phyloP scores from a whole-genome alignment of 2,329 filamentous ascomycete species.

The Fusarium verticillioides region DNA sequence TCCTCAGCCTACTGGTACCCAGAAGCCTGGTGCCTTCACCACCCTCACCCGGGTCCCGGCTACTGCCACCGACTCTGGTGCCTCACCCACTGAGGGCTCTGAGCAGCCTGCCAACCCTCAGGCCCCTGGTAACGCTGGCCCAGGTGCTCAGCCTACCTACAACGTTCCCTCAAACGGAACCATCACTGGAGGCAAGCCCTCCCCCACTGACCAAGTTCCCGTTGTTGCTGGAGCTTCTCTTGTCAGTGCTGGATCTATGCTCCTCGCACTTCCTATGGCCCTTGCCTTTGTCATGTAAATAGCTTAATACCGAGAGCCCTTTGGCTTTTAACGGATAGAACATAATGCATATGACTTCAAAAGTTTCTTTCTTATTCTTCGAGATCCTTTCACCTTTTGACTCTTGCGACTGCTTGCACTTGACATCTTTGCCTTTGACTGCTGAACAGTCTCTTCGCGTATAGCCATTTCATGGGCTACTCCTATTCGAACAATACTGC shows the following conservation, averaged over 20 bases:
- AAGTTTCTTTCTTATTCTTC: neutral
- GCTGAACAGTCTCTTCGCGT: neutral
- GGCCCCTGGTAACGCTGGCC: neutral
- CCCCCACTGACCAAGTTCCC: conserved; percentile 7
- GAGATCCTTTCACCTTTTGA: neutral
- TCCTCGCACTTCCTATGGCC: conserved; percentile 23
- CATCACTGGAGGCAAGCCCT: neutral
- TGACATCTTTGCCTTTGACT: neutral
- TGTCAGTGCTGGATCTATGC: conserved; percentile 15
- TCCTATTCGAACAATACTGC: too few relatives aligned
- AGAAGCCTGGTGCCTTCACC: conserved; percentile 19
- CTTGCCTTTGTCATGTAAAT: conserved; percentile 31
- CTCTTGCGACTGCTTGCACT: neutral
- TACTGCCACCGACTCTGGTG: conserved; percentile 21
- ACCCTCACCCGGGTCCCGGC: conserved; percentile 27
- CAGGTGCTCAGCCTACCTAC: conserved; percentile 23
- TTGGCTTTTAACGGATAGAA: conserved; percentile 31
- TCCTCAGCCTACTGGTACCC: conserved; percentile 3
- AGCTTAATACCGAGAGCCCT: conserved; percentile 12
- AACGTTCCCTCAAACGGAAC: conserved; percentile 26
- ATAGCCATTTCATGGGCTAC: neutral
- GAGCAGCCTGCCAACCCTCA: conserved; percentile 4
- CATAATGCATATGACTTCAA: conserved; percentile 12
- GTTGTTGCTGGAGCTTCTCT: conserved; percentile 27
- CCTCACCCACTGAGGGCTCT: conserved; percentile 4